A percentile compares a stretch with the other conserved stretches of the same genome.
phyloP scores from a whole-genome alignment of 306 rosid species.

The Trichosanthes truncata region DNA sequence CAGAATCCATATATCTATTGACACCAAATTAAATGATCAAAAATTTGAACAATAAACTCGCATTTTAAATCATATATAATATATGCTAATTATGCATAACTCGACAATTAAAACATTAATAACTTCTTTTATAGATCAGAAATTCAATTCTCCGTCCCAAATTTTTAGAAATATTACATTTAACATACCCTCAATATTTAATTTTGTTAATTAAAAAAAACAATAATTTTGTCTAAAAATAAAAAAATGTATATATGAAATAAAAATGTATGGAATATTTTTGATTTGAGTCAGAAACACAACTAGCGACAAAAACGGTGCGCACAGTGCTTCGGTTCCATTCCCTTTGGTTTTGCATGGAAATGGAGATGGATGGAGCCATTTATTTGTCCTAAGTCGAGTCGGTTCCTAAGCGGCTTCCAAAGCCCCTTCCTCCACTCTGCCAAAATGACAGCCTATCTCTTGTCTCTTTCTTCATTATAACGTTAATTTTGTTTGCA shows the following conservation, averaged over 20 bases:
- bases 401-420: background rate
- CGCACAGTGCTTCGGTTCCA: background rate
- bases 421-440: background rate
- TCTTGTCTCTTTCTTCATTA: background rate
- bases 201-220: no score
- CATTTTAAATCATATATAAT: no score
- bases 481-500: background rate
- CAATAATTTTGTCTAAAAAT: background rate
- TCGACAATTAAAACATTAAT: no score
- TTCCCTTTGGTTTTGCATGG: background rate
- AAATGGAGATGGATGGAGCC: background rate
- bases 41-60: no score
- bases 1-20: no score
- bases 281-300: background rate
- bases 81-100: no score
- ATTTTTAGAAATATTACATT: no score
- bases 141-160: no score
- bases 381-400: background rate
- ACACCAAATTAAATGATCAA: no score
- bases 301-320: conserved; percentile 11
- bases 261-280: background rate
- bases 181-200: no score
- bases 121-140: no score
- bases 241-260: background rate
- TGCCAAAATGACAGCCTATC: background rate